Evolutionary conservation across 2,329 filamentous ascomycete species (phyloP), one percentile per base, ranked within the genome.

Genomic region (Onygenales sp.): DNA sequence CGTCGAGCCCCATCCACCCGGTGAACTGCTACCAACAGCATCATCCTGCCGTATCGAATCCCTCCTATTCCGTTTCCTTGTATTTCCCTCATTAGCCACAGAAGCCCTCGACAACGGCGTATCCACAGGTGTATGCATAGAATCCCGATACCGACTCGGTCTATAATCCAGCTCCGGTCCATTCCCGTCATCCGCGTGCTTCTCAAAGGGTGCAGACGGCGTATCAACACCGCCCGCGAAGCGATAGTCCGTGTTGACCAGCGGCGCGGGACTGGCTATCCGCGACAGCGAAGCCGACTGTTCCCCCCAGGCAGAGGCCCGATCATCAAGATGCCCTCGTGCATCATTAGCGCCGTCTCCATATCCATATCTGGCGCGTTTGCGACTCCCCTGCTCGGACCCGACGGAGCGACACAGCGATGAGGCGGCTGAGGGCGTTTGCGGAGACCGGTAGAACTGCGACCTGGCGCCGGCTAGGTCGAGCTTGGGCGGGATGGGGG

Each of bases 61-160:
- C 9, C 51, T 51, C 17, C 49, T 42, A 14, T 35, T 50, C 13
- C 57, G 53, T 45, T 58, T 58, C 44, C 52, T 44, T 13, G 47
- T 51, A 47, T 54, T 55, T 7, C 45, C 51, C 14, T 53, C 43
- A 14, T 32, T 11, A 21, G 13, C 14, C 13, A n/a, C 49, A n/a
- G 21, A 5, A 21, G 14, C 3, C 50, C 43, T 27, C 17, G 50
- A 7, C 50, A 42, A 45, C 21, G 31, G 35, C n/a, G 44, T 49
- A 41, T 46, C 41, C 14, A 43, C 42, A 11, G 31, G 8, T 57
- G 59, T 42, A 60, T 61, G 8, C 57, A 60, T 42, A 42, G 59
- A 41, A 11, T 70, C 63, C 42, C 63, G 64, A 58, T 73, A 75
- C 49, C 72, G 66, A 60, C 68, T 74, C 31, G 70, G 71, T 50